Conservation (phyloP, 495 filamentous ascomycete genomes). For the Aspergillus ostianus region DNA sequence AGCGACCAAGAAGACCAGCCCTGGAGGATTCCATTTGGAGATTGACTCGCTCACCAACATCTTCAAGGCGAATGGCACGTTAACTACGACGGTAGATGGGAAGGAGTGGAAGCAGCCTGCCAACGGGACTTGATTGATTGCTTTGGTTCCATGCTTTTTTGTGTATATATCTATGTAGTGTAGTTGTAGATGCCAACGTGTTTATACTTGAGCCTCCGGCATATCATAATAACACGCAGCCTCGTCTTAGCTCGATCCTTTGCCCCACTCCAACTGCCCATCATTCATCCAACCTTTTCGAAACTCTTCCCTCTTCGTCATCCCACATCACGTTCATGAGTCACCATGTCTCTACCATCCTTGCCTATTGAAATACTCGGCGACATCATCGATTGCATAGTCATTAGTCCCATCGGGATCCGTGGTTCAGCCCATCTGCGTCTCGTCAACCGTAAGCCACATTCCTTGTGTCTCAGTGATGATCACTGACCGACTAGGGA, state of each 20-base stretch:
- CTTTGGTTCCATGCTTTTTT: neutral
- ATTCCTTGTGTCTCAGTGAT: neutral
- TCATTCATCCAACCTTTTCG: neutral
- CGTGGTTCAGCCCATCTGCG: neutral
- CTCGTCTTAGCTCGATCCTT: neutral
- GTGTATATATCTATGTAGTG: no score
- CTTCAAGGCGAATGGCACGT: conserved; percentile 25
- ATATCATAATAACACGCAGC: neutral
- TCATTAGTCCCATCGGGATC: neutral
- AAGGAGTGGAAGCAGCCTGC: conserved; percentile 22
- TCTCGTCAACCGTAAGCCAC: neutral
- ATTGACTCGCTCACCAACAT: conserved; percentile 21
- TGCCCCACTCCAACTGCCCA: neutral
- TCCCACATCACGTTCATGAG: neutral
- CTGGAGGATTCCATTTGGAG: conserved; percentile 22
- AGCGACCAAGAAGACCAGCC: conserved; percentile 21
- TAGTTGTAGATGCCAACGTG: no score
- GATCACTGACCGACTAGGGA: neutral
- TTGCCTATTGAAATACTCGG: neutral
- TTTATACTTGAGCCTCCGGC: no score
- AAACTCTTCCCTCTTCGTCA: neutral
- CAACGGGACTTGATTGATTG: conserved; percentile 17
- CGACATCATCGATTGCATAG: neutral
- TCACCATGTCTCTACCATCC: neutral
- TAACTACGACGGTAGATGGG: conserved; percentile 23